phyloP scores from a whole-genome alignment of 129 eudicot species.

The Logfia minima region DNA sequence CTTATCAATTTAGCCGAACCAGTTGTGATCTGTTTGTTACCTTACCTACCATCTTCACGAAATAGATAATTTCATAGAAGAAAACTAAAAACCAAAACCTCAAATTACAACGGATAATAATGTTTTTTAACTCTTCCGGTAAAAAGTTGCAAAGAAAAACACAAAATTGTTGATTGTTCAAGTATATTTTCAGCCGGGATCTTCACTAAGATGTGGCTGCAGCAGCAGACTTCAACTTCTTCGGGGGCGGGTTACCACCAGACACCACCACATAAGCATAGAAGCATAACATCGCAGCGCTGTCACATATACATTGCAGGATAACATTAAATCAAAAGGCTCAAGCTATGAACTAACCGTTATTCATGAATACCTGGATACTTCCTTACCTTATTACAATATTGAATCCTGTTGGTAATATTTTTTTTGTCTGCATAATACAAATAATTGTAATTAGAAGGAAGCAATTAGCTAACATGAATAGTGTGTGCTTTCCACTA shows the following conservation, averaged over 20 bases:
- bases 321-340: not conserved
- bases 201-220: conserved; percentile 34
- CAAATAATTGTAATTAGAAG: not conserved
- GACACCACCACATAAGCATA: conserved; percentile 76
- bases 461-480: not conserved
- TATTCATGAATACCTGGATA: not conserved
- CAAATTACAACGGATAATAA: not conserved
- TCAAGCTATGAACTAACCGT: not conserved
- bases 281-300: conserved; percentile 84
- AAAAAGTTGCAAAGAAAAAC: not conserved
- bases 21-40: too few species aligned
- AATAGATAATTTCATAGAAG: not conserved
- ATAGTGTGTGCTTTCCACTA: not conserved
- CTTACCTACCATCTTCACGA: not conserved
- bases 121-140: not conserved
- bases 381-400: conserved; percentile 56
- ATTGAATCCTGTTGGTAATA: conserved; percentile 61
- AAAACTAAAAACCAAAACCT: not conserved
- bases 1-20: not conserved
- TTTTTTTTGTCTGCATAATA: conserved; percentile 61
- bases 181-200: not conserved
- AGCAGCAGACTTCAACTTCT: conserved; percentile 53
- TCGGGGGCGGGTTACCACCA: conserved; percentile 96
- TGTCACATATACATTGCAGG: not conserved
- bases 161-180: conserved; percentile 14